A percentile compares a stretch with the other conserved stretches of the same genome.
These are phyloP conservation scores for Arthrobotrys entomopaga DNA, from an alignment of 2,329 filamentous ascomycete genomes.

Conservation along the genomic window DNA sequence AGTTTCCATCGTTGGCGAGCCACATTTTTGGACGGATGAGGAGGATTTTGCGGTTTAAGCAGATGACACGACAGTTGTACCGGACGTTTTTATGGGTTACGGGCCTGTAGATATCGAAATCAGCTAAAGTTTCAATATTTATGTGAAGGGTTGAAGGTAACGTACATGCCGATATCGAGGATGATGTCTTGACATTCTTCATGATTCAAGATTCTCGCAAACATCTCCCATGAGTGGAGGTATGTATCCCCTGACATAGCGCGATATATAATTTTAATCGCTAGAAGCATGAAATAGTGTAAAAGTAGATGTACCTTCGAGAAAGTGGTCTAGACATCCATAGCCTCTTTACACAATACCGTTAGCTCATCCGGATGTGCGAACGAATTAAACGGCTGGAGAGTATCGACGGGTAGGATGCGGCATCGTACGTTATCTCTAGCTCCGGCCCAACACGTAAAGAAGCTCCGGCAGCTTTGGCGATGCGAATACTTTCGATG, in stretches of 20 bases:
- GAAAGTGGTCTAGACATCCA: constrained; percentile 74
- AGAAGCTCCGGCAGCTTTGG: constrained; percentile 71
- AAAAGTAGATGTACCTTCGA: constrained; percentile 63
- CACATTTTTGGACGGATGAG: constrained; percentile 77
- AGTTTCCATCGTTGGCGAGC: constrained; percentile 77
- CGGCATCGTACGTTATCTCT: constrained; percentile 63
- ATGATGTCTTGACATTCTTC: constrained; percentile 73
- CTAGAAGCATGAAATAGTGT: constrained; percentile 59
- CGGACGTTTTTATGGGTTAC: constrained; percentile 71
- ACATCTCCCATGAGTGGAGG: constrained; percentile 72
- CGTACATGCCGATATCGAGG: constrained; percentile 69
- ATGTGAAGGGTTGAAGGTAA: not conserved
- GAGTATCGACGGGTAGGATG: too few relatives aligned
- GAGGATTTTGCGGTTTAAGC: constrained; percentile 74
- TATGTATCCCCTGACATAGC: constrained; percentile 65
- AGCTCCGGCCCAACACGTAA: constrained; percentile 71
- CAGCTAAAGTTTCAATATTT: not conserved
- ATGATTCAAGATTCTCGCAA: constrained; percentile 71
- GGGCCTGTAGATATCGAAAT: constrained; percentile 61
- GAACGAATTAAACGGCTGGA: constrained; percentile 53
- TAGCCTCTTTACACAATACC: constrained; percentile 69
- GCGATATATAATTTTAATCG: not conserved
- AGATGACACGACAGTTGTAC: constrained; percentile 75
- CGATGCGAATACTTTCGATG: constrained; percentile 70
- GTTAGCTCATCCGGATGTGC: constrained; percentile 57